These are phyloP conservation scores for Fragosphaeria purpurea DNA, from an alignment of 2,329 filamentous ascomycete species.

Conservation along the genomic window DNA sequence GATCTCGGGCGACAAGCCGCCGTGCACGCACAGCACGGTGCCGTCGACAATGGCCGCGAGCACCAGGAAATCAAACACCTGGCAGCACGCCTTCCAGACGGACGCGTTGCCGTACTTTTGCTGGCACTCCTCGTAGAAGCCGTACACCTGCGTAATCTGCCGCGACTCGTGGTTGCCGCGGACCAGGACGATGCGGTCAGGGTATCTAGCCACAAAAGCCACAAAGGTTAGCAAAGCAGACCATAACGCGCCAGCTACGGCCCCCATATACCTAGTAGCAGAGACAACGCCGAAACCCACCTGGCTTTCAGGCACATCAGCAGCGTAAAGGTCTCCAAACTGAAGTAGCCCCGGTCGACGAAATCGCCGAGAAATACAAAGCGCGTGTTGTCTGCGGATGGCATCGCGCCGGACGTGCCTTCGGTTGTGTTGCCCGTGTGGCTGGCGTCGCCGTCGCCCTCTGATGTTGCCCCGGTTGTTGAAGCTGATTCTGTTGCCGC, in stretches of 20 bases:
- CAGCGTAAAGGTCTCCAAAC: constrained; percentile 93
- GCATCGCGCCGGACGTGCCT: constrained; percentile 17
- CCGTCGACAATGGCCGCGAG: constrained; percentile 96
- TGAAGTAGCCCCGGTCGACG: constrained; percentile 95
- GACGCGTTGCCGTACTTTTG: constrained; percentile 98
- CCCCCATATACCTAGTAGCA: background rate
- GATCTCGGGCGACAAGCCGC: constrained; percentile 79
- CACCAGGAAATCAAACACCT: constrained; percentile 97
- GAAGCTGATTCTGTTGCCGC: constrained; percentile 19
- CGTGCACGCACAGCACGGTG: constrained; percentile 96
- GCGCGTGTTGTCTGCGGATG: constrained; percentile 43
- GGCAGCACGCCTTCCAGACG: constrained; percentile 99
- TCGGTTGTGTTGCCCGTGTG: constrained; percentile 25
- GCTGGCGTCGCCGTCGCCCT: constrained; percentile 20
- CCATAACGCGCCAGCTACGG: too few species aligned
- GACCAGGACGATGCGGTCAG: constrained; percentile 88
- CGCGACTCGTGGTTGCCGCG: constrained; percentile 96
- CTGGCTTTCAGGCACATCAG: constrained; percentile 86
- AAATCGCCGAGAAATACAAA: constrained; percentile 73
- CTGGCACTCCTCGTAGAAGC: constrained; percentile 97
- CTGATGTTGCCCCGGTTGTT: background rate
- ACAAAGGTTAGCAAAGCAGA: background rate
- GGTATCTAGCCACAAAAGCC: constrained; percentile 56
- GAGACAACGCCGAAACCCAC: constrained; percentile 21
- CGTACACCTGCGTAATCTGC: constrained; percentile 96